phyloP scores from a whole-genome alignment of 352 stramenopile species.

The Globisporangium canariense region DNA sequence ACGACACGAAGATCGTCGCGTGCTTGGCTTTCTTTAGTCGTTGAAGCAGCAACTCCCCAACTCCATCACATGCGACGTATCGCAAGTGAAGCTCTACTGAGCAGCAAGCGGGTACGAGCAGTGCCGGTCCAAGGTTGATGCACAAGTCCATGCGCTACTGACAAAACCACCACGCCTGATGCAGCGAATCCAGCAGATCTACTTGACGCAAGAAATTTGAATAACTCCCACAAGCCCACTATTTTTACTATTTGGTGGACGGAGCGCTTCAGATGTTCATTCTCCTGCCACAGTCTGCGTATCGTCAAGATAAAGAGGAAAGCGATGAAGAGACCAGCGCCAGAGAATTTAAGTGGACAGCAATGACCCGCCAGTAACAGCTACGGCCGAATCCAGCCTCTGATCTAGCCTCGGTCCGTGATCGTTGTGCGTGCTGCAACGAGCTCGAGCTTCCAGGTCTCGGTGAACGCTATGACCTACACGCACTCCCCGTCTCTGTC shows the following conservation, averaged over 20 bases:
- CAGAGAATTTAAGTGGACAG: background rate
- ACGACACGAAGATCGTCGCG: background rate
- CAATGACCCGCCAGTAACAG: background rate
- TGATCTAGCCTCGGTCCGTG: background rate
- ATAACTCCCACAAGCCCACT: background rate
- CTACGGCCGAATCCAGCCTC: background rate
- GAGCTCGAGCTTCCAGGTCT: background rate
- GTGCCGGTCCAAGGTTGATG: background rate
- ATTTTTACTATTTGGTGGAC: background rate
- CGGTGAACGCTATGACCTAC: background rate
- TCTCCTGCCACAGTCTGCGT: background rate
- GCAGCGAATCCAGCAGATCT: background rate
- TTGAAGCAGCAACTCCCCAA: background rate
- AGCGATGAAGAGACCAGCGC: background rate
- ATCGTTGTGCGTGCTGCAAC: background rate
- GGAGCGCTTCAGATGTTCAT: slow-evolving; percentile 1
- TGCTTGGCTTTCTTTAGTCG: background rate
- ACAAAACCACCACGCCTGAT: background rate
- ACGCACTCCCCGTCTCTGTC: background rate
- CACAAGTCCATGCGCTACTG: background rate
- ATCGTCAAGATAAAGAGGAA: background rate
- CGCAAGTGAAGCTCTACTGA: background rate
- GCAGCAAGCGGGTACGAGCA: background rate
- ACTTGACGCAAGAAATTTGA: background rate
- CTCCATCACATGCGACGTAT: background rate